phyloP scores from a whole-genome alignment of 495 filamentous ascomycete genomes.

The Aspergillus baeticus region DNA sequence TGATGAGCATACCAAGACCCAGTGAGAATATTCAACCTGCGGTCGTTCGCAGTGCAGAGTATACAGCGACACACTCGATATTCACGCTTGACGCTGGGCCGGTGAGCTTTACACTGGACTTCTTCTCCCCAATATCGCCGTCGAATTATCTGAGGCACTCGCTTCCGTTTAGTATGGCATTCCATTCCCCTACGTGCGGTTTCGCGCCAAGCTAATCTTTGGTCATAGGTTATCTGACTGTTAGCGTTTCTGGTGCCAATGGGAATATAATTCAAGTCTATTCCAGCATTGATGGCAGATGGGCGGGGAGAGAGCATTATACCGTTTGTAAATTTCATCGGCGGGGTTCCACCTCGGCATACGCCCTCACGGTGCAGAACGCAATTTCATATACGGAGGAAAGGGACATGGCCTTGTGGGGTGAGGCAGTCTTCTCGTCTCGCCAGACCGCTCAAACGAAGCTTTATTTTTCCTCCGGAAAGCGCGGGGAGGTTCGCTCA shows the following conservation, averaged over 20 bases:
- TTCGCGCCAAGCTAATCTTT: background rate
- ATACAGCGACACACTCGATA: slow-evolving; percentile 46
- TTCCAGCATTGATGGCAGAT: slow-evolving; percentile 50
- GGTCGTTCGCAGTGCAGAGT: slow-evolving; percentile 37
- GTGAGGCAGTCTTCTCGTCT: slow-evolving; percentile 31
- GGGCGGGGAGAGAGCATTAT: slow-evolving; percentile 38
- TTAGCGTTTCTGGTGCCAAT: slow-evolving; percentile 46
- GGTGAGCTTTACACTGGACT: slow-evolving; percentile 49
- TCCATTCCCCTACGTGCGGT: background rate
- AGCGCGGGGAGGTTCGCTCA: slow-evolving; percentile 17
- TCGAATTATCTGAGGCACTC: slow-evolving; percentile 79
- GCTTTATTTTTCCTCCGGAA: slow-evolving; percentile 29
- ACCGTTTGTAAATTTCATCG: slow-evolving; percentile 29
- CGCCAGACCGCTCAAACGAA: slow-evolving; percentile 26
- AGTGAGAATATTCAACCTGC: slow-evolving; percentile 33
- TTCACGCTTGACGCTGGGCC: slow-evolving; percentile 43
- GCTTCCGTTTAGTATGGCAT: slow-evolving; percentile 63
- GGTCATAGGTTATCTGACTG: slow-evolving; percentile 60
- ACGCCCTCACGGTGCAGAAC: slow-evolving; percentile 34
- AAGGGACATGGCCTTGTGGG: slow-evolving; percentile 48
- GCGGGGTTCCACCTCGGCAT: slow-evolving; percentile 23
- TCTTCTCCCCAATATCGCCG: slow-evolving; percentile 85
- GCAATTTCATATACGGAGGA: slow-evolving; percentile 40
- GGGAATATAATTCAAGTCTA: slow-evolving; percentile 43
- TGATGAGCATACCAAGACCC: slow-evolving; percentile 41